Evolutionary conservation across 768 basidiomycete genomes (phyloP), one percentile per base, ranked within the genome.

Genomic region (Tylopilus subfusipes): DNA sequence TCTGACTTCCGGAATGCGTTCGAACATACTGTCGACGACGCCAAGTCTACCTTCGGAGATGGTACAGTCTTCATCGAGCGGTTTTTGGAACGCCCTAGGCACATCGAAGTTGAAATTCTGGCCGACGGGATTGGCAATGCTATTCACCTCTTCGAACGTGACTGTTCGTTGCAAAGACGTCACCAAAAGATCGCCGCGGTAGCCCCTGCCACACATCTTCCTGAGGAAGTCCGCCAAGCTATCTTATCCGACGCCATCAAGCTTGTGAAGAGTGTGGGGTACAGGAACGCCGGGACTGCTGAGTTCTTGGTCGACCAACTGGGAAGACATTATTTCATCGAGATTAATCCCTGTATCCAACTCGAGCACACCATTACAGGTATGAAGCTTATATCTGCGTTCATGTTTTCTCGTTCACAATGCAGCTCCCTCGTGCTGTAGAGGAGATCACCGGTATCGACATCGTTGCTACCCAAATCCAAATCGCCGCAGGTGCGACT

Each of bases 391-490:
- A 19, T 31, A 13, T 2, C 2, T 52, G 18, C 25, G 39, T 42
- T 48, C 16, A 16, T 40, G 34, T 13, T 25, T 13, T 27, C 19
- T 42, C 19, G 30, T 30, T 22, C 21, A 38, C 59, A 42, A 45
- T 21, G 3, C 18, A 22, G 11, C 14, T 42, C 5, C n/a, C 39
- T 16, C 44, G 36, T 55, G n/a, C n/a, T 45, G 27, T 69, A 95
- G 97, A 98, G 89, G 95, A 98, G 69, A 99, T 99, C 66, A 98
- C 97, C 56, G 97, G 97, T 48, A 94, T 98, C 71, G 97, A 99
- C 68, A 96, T 99, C 59, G 94, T 98, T 36, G 97, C 97, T 51
- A 97, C 97, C 19, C 97, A 98, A 73, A 98, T 99, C 62, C 97
- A 98, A 75, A 98, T 99, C 64, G 96, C 96, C 19, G 97, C 94